Conservation (phyloP, 805 yeast species). For the Ogataea glucozyma region DNA sequence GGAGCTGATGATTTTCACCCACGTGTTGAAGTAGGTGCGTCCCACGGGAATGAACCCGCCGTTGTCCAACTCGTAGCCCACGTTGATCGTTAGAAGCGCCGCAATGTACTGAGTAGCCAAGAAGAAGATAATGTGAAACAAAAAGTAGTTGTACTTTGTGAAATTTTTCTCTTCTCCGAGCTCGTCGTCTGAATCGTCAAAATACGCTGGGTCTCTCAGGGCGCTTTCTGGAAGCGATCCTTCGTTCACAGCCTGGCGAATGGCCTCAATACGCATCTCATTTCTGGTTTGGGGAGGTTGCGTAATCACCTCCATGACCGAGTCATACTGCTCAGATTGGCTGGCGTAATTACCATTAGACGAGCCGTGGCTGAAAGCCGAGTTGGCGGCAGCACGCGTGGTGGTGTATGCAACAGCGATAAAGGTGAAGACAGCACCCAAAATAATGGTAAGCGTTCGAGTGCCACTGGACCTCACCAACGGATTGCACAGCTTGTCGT, state of each 20-base stretch:
- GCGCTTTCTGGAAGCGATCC: conserved; percentile 96
- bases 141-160: conserved; percentile 79
- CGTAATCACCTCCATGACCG: conserved; percentile 42
- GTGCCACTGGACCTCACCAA: conserved; percentile 86
- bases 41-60: conserved; percentile 97
- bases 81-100: conserved; percentile 87
- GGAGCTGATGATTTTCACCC: conserved; percentile 90
- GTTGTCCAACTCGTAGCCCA: conserved; percentile 74
- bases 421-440: conserved; percentile 93
- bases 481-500: conserved; percentile 90
- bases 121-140: conserved; percentile 89
- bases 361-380: conserved; percentile 52
- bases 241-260: conserved; percentile 92
- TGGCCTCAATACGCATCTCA: conserved; percentile 83
- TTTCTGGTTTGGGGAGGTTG: conserved; percentile 55
- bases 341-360: conserved; percentile 21
- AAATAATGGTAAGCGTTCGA: conserved; percentile 78
- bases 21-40: conserved; percentile 89
- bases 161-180: conserved; percentile 59
- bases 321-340: conserved; percentile 39
- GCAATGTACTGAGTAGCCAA: conserved; percentile 98
- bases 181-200: conserved; percentile 43
- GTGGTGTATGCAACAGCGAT: conserved; percentile 96
- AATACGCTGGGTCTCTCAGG: conserved; percentile 67
- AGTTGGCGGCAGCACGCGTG: conserved; percentile 89